Evolutionary conservation across 768 basidiomycete genomes (phyloP).

Genomic region (Hygrocybe coccinea): DNA sequence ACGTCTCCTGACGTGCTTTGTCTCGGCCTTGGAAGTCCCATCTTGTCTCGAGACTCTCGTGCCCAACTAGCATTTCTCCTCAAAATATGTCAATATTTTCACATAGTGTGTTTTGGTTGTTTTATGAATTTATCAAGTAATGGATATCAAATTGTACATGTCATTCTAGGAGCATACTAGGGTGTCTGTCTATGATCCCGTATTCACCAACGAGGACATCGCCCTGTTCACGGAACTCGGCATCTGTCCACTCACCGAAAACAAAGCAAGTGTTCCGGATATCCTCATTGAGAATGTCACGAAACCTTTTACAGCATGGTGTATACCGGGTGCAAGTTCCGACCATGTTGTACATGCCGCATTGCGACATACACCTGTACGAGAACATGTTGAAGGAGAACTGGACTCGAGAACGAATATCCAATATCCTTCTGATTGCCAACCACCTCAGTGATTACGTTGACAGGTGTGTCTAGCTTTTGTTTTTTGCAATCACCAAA

Average conservation of each 20-base stretch:
- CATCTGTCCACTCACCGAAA: conserved; percentile 36
- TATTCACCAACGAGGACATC: conserved; percentile 60
- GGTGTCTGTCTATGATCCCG: conserved; percentile 64
- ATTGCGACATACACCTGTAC: conserved; percentile 69
- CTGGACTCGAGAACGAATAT: conserved; percentile 46
- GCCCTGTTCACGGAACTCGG: conserved; percentile 45
- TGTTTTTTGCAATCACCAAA: neutral
- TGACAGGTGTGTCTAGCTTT: conserved; percentile 47
- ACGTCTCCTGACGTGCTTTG: conserved; percentile 47
- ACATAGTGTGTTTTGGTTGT: conserved; percentile 50
- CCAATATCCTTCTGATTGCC: conserved; percentile 53
- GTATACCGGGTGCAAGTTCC: conserved; percentile 35
- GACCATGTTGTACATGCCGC: conserved; percentile 74
- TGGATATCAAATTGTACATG: conserved; percentile 13
- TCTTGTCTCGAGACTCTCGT: conserved; percentile 53
- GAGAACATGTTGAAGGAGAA: conserved; percentile 60
- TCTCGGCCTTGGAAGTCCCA: conserved; percentile 73
- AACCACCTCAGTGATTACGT: conserved; percentile 64
- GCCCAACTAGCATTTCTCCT: conserved; percentile 67
- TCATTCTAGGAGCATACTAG: conserved; percentile 41
- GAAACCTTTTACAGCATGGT: conserved; percentile 28
- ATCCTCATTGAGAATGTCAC: neutral
- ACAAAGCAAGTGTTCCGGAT: conserved; percentile 43
- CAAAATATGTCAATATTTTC: conserved; percentile 46
- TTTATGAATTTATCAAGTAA: conserved; percentile 8